phyloP scores from a whole-genome alignment of 495 filamentous ascomycete genomes.

The Xylona heveae region DNA sequence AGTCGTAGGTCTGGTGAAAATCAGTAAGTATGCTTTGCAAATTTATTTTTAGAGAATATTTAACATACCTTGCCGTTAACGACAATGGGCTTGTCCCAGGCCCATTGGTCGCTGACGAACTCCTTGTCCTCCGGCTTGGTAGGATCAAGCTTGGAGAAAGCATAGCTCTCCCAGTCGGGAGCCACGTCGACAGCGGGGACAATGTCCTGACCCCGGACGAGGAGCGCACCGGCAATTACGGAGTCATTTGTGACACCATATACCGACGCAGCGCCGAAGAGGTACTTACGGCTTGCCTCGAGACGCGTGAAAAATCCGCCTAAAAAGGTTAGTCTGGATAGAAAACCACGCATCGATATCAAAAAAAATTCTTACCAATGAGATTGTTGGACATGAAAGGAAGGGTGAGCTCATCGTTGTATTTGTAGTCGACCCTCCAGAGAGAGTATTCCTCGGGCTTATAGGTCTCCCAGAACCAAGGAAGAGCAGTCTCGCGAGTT shows the following conservation, averaged over 20 bases:
- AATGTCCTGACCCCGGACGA: constrained; percentile 80
- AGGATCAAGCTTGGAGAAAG: constrained; percentile 87
- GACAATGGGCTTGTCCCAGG: constrained; percentile 61
- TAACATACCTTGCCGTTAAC: constrained; percentile 47
- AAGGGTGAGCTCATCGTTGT: constrained; percentile 90
- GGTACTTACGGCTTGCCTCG: constrained; percentile 93
- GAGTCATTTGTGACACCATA: constrained; percentile 76
- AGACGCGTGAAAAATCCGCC: constrained; percentile 95
- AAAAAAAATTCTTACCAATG: constrained; percentile 32
- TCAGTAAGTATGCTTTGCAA: neutral
- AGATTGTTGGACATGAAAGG: constrained; percentile 98
- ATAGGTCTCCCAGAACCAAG: constrained; percentile 96
- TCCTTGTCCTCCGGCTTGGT: constrained; percentile 60
- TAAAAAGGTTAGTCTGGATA: constrained; percentile 6
- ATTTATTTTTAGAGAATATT: neutral
- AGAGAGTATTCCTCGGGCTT: constrained; percentile 87
- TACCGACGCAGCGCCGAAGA: constrained; percentile 83
- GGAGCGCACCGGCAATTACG: constrained; percentile 73
- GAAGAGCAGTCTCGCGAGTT: constrained; percentile 56
- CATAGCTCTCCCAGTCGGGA: constrained; percentile 91
- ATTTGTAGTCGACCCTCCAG: constrained; percentile 88
- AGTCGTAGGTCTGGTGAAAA: constrained; percentile 24
- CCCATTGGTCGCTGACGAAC: constrained; percentile 73
- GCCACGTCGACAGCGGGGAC: constrained; percentile 83
- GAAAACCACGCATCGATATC: neutral